These are phyloP conservation scores for Suhomyces canberraensis DNA, from an alignment of 805 yeast genomes.

Conservation along the genomic window DNA sequence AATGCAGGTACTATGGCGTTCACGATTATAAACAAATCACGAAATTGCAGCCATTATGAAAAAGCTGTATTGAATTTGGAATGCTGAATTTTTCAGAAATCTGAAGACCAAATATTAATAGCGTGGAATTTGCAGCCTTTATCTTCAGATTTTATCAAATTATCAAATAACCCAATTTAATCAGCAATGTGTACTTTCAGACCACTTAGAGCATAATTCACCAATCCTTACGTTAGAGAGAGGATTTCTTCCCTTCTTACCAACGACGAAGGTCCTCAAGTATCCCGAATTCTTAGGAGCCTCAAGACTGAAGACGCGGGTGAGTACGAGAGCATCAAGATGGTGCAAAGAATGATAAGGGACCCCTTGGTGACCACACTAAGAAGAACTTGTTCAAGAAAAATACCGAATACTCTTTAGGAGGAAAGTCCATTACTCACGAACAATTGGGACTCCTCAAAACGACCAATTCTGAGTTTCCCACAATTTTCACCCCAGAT, in stretches of 20 bases:
- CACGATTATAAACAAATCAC: not conserved
- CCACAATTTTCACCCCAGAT: no score
- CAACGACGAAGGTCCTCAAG: slow-evolving; percentile 12
- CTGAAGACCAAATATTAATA: not conserved
- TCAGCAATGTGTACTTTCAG: slow-evolving; percentile 2
- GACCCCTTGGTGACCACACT: slow-evolving; percentile 22
- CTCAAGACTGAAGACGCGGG: slow-evolving; percentile 17
- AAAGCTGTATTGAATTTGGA: not conserved
- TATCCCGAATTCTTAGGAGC: slow-evolving; percentile 21
- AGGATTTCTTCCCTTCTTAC: not conserved
- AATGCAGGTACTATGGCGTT: not conserved
- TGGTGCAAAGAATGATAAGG: slow-evolving; percentile 23
- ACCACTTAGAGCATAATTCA: slow-evolving; percentile 7
- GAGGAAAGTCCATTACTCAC: no score
- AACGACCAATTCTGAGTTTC: no score
- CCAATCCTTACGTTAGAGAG: slow-evolving; percentile 6
- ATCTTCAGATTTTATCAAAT: no score
- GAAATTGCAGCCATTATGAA: not conserved
- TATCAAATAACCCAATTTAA: no score
- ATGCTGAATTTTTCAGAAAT: not conserved
- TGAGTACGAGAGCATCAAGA: slow-evolving; percentile 16
- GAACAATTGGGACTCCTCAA: no score
- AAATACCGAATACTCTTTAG: slow-evolving; percentile 11
- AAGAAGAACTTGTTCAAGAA: slow-evolving; percentile 18
- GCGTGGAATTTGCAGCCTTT: no score